These are phyloP conservation scores for Allantophomopsis lycopodina DNA, from an alignment of 2,329 filamentous ascomycete genomes.

Conservation along the genomic window DNA sequence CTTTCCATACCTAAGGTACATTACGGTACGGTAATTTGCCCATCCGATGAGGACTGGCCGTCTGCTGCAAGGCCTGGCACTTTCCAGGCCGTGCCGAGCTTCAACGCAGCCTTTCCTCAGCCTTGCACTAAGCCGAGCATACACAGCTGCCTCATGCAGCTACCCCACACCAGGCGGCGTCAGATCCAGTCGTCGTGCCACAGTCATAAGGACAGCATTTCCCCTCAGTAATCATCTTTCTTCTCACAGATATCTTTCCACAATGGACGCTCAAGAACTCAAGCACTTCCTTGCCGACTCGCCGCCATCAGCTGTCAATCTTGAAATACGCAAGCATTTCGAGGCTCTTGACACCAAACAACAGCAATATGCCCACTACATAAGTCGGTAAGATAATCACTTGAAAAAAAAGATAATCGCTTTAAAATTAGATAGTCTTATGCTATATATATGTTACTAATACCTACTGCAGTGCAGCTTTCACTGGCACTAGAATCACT, in stretches of 20 bases:
- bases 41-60: too few species aligned
- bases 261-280: constrained; percentile 46
- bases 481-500: constrained; percentile 65
- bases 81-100: too few species aligned
- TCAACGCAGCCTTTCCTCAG: too few species aligned
- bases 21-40: too few species aligned
- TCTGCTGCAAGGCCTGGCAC: too few species aligned
- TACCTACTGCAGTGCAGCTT: constrained; percentile 35
- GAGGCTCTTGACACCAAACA: constrained; percentile 61
- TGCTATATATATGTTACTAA: too few species aligned
- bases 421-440: constrained; percentile 2
- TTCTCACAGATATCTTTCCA: constrained; percentile 7
- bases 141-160: neutral
- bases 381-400: constrained; percentile 49
- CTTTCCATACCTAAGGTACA: too few species aligned
- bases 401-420: neutral
- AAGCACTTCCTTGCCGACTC: constrained; percentile 81
- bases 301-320: constrained; percentile 74
- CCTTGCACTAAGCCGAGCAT: too few species aligned
- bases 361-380: constrained; percentile 84
- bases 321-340: constrained; percentile 90
- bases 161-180: neutral
- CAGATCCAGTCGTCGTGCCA: neutral
- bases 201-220: neutral
- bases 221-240: too few species aligned